Percentiles rank a stretch among this genome's conserved stretches.
Evolutionary conservation across 2,329 filamentous ascomycete species (phyloP).

Genomic region (Apiospora koreana): DNA sequence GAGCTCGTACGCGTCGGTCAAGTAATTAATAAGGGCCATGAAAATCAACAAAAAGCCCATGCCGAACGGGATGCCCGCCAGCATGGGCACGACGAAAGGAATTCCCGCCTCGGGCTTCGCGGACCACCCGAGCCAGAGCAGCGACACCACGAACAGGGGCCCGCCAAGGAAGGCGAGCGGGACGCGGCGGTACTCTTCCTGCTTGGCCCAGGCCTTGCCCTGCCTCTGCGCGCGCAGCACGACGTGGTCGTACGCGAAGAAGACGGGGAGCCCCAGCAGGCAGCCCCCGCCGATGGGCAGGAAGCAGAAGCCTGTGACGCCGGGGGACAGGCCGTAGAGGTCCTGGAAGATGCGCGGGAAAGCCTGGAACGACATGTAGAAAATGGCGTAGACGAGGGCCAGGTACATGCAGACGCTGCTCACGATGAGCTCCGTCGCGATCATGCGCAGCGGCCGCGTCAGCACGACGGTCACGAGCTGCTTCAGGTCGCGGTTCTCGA

Average conservation of each 20-base stretch:
- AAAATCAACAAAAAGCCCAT: conserved; percentile 64
- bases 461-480: conserved; percentile 70
- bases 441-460: conserved; percentile 72
- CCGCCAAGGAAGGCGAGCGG: conserved; percentile 73
- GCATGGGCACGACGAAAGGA: conserved; percentile 56
- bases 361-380: conserved; percentile 75
- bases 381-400: conserved; percentile 67
- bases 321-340: conserved; percentile 64
- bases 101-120: conserved; percentile 40
- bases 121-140: conserved; percentile 66
- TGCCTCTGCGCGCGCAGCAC: conserved; percentile 52
- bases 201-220: conserved; percentile 57
- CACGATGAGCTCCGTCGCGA: conserved; percentile 72
- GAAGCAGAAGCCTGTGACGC: conserved; percentile 67
- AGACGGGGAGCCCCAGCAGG: conserved; percentile 58
- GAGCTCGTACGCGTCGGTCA: conserved; percentile 68
- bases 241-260: conserved; percentile 65
- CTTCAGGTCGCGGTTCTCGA: conserved; percentile 57
- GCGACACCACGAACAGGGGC: conserved; percentile 57
- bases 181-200: conserved; percentile 68
- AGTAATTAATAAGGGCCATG: conserved; percentile 64
- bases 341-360: conserved; percentile 70
- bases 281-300: conserved; percentile 68
- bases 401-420: conserved; percentile 70
- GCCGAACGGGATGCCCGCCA: conserved; percentile 63